Conservation (phyloP, 2,329 filamentous ascomycete species). For the Sporothrix sp. region DNA sequence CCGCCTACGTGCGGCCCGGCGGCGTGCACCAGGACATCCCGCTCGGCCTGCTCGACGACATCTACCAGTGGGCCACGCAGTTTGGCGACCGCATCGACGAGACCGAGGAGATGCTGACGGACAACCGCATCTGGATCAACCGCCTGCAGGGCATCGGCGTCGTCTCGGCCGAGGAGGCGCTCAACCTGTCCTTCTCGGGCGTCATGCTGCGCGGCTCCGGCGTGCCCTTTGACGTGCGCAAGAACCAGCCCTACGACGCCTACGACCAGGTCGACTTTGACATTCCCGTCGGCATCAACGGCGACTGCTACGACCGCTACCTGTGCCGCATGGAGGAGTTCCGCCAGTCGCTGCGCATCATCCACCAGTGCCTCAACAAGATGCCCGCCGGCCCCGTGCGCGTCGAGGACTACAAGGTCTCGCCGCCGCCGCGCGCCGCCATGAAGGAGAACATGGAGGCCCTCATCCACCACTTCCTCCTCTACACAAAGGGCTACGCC, state of each 20-base stretch:
- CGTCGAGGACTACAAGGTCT: slow-evolving; percentile 98
- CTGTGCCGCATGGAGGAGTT: slow-evolving; percentile 99
- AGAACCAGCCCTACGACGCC: slow-evolving; percentile 93
- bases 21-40: slow-evolving; percentile 95
- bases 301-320: slow-evolving; percentile 98
- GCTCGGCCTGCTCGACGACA: slow-evolving; percentile 88
- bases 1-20: slow-evolving; percentile 91
- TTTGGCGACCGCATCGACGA: slow-evolving; percentile 98
- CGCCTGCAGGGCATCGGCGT: slow-evolving; percentile 87
- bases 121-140: slow-evolving; percentile 98
- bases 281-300: slow-evolving; percentile 89
- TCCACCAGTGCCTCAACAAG: slow-evolving; percentile 97
- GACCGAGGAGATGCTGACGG: slow-evolving; percentile 95
- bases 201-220: slow-evolving; percentile 97
- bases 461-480: slow-evolving; percentile 95
- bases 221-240: slow-evolving; percentile 92
- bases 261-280: slow-evolving; percentile 98
- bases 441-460: slow-evolving; percentile 99
- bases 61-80: slow-evolving; percentile 99
- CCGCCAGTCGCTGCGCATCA: slow-evolving; percentile 94
- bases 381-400: slow-evolving; percentile 92
- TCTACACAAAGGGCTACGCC: slow-evolving; percentile 97
- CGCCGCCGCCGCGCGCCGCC: slow-evolving; percentile 85
- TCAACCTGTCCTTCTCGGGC: slow-evolving; percentile 93
- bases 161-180: slow-evolving; percentile 81